Base-by-base conservation (phyloP, 768 basidiomycete species). In the Calocera cornea region DNA sequence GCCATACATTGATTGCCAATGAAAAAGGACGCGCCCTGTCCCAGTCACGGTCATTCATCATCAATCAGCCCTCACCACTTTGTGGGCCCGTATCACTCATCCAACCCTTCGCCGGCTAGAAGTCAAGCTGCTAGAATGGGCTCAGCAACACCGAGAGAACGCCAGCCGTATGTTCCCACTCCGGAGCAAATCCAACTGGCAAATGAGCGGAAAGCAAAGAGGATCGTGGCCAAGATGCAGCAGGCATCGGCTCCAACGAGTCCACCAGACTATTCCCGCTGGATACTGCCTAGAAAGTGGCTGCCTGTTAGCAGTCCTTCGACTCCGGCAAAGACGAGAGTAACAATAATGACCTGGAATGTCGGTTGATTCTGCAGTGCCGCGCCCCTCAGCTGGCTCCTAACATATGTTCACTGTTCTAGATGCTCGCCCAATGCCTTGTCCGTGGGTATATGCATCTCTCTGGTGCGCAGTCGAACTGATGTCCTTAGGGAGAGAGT, bases 301-400 rank as follows among this genome's bases (percentile, higher is more conserved):
- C 44, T 47, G 3, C 44, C 44, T 7, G 44, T 24, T 19, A 19
- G 24, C 24, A 3, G 7, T 47, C 24, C 44, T 7, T 47, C 16
- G 7, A 47, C 44, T 8, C 44, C 44, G 7, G 19, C 68, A n/a
- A 40, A 63, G 12, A 70, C 38, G 16, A 70, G 31, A 1, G 68
- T 86, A 69, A 89, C 80, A 73, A 74, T 93, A 64, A 79, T 90
- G 79, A 88, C 88, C 2, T 93, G 90, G 90, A 93, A 93, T 79
- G 89, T 92, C 68, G 70, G 89, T 86, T 86, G 91, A 91, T 77
- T 78, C 89, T 84, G 40, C 29, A 8, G 24, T 24, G 40, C 24
- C 24, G 27, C 31, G 50, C 64, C 36, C 17, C 17, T 11, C 19
- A 29, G 34, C 22, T 29, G 31, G 2, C 60, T 2, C 41, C n/a